phyloP scores from a whole-genome alignment of 805 yeast species.

The Metschnikowia drakensbergensis region DNA sequence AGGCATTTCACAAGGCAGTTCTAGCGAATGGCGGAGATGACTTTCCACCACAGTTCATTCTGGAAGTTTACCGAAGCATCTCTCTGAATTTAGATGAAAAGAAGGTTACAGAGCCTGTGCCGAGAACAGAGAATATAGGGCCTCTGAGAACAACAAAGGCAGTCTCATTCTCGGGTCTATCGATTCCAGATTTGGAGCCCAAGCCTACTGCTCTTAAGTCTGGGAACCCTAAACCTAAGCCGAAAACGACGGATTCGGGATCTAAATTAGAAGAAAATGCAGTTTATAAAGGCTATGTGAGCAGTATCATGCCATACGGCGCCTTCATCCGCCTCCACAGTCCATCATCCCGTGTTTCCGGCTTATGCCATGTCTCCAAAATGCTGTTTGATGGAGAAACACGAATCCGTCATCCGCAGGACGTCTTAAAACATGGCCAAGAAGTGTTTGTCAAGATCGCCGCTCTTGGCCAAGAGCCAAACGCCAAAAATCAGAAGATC shows the following conservation, averaged over 20 bases:
- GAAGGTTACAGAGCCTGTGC: too few relatives aligned
- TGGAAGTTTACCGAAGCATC: slow-evolving; percentile 18
- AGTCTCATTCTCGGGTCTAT: slow-evolving; percentile 1
- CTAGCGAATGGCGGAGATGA: slow-evolving; percentile 40
- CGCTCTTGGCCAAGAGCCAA: slow-evolving; percentile 11
- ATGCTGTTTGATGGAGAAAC: slow-evolving; percentile 43
- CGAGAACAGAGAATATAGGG: neutral
- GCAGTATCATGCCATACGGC: slow-evolving; percentile 64
- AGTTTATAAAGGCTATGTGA: slow-evolving; percentile 60
- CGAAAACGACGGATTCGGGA: neutral
- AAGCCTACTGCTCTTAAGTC: neutral
- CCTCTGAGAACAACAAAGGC: neutral
- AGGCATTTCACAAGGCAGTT: slow-evolving; percentile 17
- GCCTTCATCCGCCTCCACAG: slow-evolving; percentile 60
- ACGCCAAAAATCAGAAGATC: slow-evolving; percentile 27
- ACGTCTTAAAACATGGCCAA: slow-evolving; percentile 53
- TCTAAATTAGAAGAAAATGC: slow-evolving; percentile 12
- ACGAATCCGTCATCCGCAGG: slow-evolving; percentile 56
- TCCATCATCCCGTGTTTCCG: slow-evolving; percentile 38
- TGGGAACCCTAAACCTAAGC: neutral
- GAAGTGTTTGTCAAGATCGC: slow-evolving; percentile 61
- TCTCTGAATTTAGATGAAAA: neutral
- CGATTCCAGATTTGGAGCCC: neutral
- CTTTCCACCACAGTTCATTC: slow-evolving; percentile 32
- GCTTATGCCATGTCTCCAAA: slow-evolving; percentile 76